phyloP scores from a whole-genome alignment of 495 filamentous ascomycete genomes.

The Aspergillus cavernicola region DNA sequence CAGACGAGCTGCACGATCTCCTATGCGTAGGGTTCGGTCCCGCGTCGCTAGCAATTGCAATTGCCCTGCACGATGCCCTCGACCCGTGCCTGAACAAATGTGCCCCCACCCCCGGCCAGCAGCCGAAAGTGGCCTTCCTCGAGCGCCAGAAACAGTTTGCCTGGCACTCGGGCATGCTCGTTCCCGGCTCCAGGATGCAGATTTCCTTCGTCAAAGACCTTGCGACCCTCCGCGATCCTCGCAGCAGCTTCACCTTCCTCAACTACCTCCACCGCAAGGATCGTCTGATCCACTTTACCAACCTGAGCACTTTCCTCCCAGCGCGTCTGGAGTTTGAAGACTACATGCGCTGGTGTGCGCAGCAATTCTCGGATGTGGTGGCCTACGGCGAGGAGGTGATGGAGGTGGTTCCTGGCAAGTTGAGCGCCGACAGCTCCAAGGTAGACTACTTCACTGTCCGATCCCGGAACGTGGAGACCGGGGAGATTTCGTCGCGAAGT shows the following conservation, averaged over 20 bases:
- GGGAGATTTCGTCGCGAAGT: conserved; percentile 47
- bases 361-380: conserved; percentile 74
- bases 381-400: conserved; percentile 74
- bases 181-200: conserved; percentile 93
- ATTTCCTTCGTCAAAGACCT: conserved; percentile 98
- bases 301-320: conserved; percentile 84
- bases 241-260: conserved; percentile 90
- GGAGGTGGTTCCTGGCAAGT: conserved; percentile 43
- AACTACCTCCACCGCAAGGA: conserved; percentile 83
- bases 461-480: conserved; percentile 50
- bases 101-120: conserved; percentile 23
- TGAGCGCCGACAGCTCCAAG: conserved; percentile 26
- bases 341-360: conserved; percentile 90
- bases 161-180: conserved; percentile 94
- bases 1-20: conserved; percentile 69
- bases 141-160: conserved; percentile 80
- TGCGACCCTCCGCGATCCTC: conserved; percentile 81
- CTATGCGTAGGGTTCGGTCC: conserved; percentile 93
- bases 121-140: conserved; percentile 74
- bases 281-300: conserved; percentile 82
- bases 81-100: conserved; percentile 32
- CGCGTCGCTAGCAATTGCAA: conserved; percentile 86
- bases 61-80: conserved; percentile 76
- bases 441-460: conserved; percentile 54
- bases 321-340: conserved; percentile 88